Evolutionary conservation across 768 basidiomycete genomes (phyloP), one percentile per base, ranked within the genome.

Genomic region (Mycena rebaudengoi): DNA sequence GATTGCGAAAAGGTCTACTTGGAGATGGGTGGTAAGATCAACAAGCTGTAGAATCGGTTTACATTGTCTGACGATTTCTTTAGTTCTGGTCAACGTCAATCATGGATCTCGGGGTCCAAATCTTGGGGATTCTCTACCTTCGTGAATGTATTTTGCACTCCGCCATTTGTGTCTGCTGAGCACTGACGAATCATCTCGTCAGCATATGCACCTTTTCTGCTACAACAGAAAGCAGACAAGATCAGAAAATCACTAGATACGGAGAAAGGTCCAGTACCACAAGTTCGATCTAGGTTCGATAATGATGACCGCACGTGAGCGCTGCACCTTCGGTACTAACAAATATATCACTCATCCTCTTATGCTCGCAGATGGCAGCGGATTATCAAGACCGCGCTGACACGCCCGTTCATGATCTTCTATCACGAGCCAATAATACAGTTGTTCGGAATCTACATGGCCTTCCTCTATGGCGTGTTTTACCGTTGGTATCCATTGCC

Each of bases 341-440:
- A 13, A 23, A 18, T 30, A 11, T 30, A 8, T 23, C 2, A n/a
- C 33, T 32, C 37, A n/a, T 29, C 6, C 6, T 18, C 16, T 23
- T 25, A 20, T 33, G n/a, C 33, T 5, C n/a, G n/a, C 49, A 60
- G 58, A 11, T 88, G 85, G 86, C 69, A 78, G 68, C 48, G 70
- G 0, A 80, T 92, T 33, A 76, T 94, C 60, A 43, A 64, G 1
- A 83, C 77, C 57, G 82, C 90, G 0, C 75, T 95, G 23, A 74
- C 80, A 13, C 84, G 92, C 23, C 94, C 94, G 0, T 91, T 95
- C 76, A 70, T 74, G 4, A 72, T 94, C 16, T 89, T 91, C 60
- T 69, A 59, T 0, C 70, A 70, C 5, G 91, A 94, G 69, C 85
- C 88, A 0, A 91, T 93, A 67, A 78, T 91, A 20, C 90, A 91